Evolutionary conservation across 2,329 filamentous ascomycete species (phyloP).

Genomic region (Monilinia vaccinii-corymbosi): DNA sequence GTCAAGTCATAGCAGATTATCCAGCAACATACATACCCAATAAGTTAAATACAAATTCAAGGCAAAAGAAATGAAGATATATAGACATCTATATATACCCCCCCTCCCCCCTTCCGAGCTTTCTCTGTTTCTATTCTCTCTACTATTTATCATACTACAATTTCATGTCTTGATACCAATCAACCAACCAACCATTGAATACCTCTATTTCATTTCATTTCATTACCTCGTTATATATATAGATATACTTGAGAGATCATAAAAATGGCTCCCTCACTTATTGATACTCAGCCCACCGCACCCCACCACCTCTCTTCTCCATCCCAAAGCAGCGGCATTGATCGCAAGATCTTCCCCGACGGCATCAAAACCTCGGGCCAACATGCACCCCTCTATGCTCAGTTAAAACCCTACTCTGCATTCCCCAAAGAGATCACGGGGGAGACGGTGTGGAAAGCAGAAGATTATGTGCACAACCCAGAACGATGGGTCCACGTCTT

Average conservation of each 20-base stretch:
- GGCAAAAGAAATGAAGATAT: neutral
- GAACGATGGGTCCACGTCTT: slow-evolving; percentile 62
- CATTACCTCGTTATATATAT: neutral
- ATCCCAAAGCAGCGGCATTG: slow-evolving; percentile 13
- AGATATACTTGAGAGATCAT: neutral
- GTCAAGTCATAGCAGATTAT: neutral
- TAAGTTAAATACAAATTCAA: neutral
- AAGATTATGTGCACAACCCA: slow-evolving; percentile 27
- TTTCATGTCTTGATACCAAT: neutral
- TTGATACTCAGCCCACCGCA: slow-evolving; percentile 16
- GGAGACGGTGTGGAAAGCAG: slow-evolving; percentile 61
- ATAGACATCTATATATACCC: neutral
- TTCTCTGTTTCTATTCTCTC: neutral
- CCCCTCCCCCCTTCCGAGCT: too few species aligned
- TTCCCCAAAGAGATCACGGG: slow-evolving; percentile 66
- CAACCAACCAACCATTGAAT: neutral
- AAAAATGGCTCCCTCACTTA: slow-evolving; percentile 18
- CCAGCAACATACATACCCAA: neutral
- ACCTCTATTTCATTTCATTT: neutral
- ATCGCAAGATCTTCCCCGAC: slow-evolving; percentile 29
- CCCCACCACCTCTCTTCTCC: slow-evolving; percentile 16
- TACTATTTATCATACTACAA: neutral
- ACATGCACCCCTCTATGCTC: slow-evolving; percentile 57
- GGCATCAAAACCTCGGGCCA: slow-evolving; percentile 51
- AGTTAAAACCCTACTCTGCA: slow-evolving; percentile 55